These are phyloP conservation scores for Colletotrichum agaves DNA, from an alignment of 2,329 filamentous ascomycete genomes.

Conservation along the genomic window DNA sequence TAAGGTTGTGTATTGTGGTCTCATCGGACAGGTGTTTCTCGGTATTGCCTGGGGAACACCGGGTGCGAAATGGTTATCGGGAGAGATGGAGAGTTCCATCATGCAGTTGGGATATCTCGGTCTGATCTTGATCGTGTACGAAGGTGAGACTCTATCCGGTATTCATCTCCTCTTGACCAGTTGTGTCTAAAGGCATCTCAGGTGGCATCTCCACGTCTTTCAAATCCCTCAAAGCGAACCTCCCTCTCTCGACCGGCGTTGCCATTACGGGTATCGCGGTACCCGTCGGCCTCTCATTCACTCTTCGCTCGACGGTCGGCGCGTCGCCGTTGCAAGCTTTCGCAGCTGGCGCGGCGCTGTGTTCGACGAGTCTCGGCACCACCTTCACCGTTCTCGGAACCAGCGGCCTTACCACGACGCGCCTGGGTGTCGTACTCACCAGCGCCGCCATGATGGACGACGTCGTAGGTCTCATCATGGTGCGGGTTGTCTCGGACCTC, in stretches of 20 bases:
- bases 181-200: constrained; percentile 36
- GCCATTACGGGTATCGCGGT: constrained; percentile 72
- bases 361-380: constrained; percentile 79
- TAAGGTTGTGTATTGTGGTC: constrained; percentile 72
- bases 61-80: constrained; percentile 68
- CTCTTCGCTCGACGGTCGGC: constrained; percentile 60
- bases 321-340: constrained; percentile 72
- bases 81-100: constrained; percentile 62
- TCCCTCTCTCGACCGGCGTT: constrained; percentile 68
- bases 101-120: constrained; percentile 78
- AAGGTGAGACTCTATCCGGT: constrained; percentile 56
- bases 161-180: background rate
- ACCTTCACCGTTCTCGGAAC: constrained; percentile 65
- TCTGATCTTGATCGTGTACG: constrained; percentile 76
- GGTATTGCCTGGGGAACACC: constrained; percentile 78
- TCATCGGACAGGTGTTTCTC: constrained; percentile 77
- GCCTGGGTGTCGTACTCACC: constrained; percentile 71
- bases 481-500: constrained; percentile 77
- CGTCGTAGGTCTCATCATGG: constrained; percentile 80
- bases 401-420: constrained; percentile 54
- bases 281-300: constrained; percentile 75
- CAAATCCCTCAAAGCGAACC: constrained; percentile 66
- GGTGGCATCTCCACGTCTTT: constrained; percentile 69
- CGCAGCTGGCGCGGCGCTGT: constrained; percentile 77
- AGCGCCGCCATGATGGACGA: constrained; percentile 86